phyloP scores from a whole-genome alignment of 148 eudicot genomes.

The Pharnaceum exiguum region DNA sequence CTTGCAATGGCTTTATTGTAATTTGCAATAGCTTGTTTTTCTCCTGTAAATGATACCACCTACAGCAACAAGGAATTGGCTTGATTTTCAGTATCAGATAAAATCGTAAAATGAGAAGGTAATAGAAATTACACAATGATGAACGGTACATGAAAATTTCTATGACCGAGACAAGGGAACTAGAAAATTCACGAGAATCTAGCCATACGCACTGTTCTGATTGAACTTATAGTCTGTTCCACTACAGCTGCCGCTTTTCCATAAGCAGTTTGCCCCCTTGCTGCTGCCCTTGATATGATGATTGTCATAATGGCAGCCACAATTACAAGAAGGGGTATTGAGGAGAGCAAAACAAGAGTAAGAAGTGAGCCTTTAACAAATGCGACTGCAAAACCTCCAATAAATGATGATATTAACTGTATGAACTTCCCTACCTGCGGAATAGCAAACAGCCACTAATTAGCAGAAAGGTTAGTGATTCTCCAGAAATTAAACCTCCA shows the following conservation, averaged over 20 bases:
- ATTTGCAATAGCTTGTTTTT: slow-evolving; percentile 43
- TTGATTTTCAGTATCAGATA: background rate
- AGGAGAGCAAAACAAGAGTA: slow-evolving; percentile 63
- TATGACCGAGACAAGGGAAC: background rate
- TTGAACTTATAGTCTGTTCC: slow-evolving; percentile 80
- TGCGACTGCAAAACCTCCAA: slow-evolving; percentile 82
- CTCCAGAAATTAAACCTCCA: background rate
- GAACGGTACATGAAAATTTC: too few species aligned
- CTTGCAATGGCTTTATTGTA: slow-evolving; percentile 34
- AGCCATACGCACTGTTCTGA: slow-evolving; percentile 59
- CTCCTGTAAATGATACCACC: slow-evolving; percentile 82
- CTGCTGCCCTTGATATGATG: slow-evolving; percentile 46
- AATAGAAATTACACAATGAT: too few species aligned
- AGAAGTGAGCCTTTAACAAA: slow-evolving; percentile 84
- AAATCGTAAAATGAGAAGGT: background rate
- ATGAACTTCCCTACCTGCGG: slow-evolving; percentile 71
- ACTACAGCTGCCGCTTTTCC: slow-evolving; percentile 73
- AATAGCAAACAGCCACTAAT: background rate
- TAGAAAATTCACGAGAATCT: background rate
- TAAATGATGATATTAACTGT: slow-evolving; percentile 56
- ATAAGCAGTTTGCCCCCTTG: slow-evolving; percentile 60
- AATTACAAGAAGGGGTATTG: slow-evolving; percentile 51
- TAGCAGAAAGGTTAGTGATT: background rate
- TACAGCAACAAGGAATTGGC: slow-evolving; percentile 5
- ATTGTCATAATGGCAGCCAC: slow-evolving; percentile 52